Conservation (phyloP, 1,284 basidiomycete species). For the Salmacisia buchloeana region DNA sequence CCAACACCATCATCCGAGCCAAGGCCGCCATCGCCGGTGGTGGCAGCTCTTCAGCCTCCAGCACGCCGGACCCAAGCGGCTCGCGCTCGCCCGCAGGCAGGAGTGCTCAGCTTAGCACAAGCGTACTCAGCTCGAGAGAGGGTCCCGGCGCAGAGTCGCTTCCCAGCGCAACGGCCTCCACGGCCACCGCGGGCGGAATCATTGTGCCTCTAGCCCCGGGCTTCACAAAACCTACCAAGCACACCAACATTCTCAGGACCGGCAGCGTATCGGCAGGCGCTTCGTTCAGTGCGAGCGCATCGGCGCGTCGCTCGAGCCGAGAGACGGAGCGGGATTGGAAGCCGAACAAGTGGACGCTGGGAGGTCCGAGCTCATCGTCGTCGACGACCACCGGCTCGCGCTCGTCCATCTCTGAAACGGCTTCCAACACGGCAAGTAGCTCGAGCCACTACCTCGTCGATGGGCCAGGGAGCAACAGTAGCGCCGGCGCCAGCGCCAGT, state of each 20-base stretch:
- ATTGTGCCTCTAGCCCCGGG: neutral
- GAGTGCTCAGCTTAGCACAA: neutral
- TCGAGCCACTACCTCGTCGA: neutral
- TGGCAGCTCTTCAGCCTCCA: too few species aligned
- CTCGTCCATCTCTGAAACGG: neutral
- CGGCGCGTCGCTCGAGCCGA: neutral
- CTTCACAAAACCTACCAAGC: slow-evolving; percentile 4
- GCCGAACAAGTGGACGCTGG: slow-evolving; percentile 38
- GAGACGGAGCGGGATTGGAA: slow-evolving; percentile 21
- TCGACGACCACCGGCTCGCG: neutral
- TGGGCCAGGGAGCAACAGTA: neutral
- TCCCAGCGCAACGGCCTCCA: neutral
- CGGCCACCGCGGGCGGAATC: slow-evolving; percentile 4
- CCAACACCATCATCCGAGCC: neutral
- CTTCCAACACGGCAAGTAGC: neutral
- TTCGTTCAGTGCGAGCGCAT: neutral
- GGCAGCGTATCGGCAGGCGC: neutral
- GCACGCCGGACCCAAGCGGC: neutral
- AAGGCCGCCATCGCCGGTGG: neutral
- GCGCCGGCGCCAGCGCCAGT: neutral
- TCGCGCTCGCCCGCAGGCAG: neutral
- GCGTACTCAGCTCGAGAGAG: slow-evolving; percentile 4
- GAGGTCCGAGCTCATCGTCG: slow-evolving; percentile 4
- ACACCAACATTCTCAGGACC: neutral
- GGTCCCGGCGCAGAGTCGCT: neutral